Evolutionary conservation across 2,329 filamentous ascomycete genomes (phyloP), one percentile per base, ranked within the genome.

Genomic region (Chrysoporthe deuterocubensis): DNA sequence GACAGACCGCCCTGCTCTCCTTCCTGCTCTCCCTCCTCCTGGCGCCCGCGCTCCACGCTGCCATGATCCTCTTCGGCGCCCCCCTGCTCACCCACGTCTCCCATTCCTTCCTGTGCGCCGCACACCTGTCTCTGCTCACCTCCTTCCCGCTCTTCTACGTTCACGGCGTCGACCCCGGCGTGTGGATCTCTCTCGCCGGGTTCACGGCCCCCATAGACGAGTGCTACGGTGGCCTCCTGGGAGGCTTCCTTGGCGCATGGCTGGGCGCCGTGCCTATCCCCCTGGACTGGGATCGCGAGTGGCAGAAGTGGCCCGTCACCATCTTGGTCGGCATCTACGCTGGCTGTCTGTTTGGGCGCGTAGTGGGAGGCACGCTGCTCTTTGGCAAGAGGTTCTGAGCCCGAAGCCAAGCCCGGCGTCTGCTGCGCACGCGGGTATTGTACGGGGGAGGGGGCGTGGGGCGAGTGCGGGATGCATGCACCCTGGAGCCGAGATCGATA

Each of bases 221-320:
- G 76, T 88, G 92, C 0, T 96, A 93, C 80, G 95, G 94, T 2
- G 93, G 89, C 1, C 84, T 93, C 11, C 78, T 94, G n/a, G 96
- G 96, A 5, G 89, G 89, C 0, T 82, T 91, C 37, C 74, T 95
- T 1, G 96, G 96, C 6, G 93, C 93, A 52, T 98, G 96, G 96
- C 81, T 97, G 54, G 96, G 96, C 3, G 96, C 96, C 8, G 89
- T 98, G 64, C 96, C 96, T 0, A 98, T 99, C 73, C 96, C 96
- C 1, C 82, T 99, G 72, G 96, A 99, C 78, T 98, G 95, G 95
- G 96, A 99, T 78, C 89, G 96, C n/a, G 94, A 97, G 73, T 99
- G 96, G 96, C 96, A 99, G 86, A 92, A 91, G 78, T 99, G 95
- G 92, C 96, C 96, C 0, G 90, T 98, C 60, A 99, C 96, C 0